These are phyloP conservation scores for Lentinula lateritia DNA, from an alignment of 768 basidiomycete species.

Conservation along the genomic window DNA sequence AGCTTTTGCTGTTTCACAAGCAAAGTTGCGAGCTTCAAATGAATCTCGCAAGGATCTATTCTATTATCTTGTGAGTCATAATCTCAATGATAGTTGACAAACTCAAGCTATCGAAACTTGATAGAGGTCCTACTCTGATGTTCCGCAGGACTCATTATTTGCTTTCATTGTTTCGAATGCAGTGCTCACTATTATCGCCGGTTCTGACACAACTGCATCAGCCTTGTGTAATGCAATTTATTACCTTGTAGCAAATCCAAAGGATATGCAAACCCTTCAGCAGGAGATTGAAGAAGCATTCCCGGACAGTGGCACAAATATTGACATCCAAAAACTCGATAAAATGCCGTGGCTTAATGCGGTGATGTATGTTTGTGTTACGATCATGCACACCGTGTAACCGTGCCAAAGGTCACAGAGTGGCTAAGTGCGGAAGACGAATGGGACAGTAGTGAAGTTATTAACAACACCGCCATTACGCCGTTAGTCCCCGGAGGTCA, in stretches of 20 bases:
- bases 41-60: constrained; percentile 9
- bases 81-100: constrained; percentile 4
- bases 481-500: too few relatives aligned
- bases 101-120: not conserved
- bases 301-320: constrained; percentile 6
- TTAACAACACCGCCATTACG: too few relatives aligned
- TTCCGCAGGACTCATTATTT: constrained; percentile 5
- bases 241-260: constrained; percentile 26
- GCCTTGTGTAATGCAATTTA: constrained; percentile 26
- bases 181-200: constrained; percentile 35
- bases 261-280: constrained; percentile 20
- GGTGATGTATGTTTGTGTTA: constrained; percentile 25
- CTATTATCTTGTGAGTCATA: constrained; percentile 28
- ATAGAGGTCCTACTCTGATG: not conserved
- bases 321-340: constrained; percentile 16
- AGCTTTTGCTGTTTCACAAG: constrained; percentile 15
- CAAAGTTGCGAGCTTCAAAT: not conserved
- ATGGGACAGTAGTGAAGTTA: too few relatives aligned
- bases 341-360: constrained; percentile 30
- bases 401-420: too few relatives aligned
- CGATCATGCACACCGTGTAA: too few relatives aligned
- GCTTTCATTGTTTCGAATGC: constrained; percentile 30
- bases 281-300: constrained; percentile 26
- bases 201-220: constrained; percentile 38
- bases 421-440: too few relatives aligned